Evolutionary conservation across 1,284 basidiomycete species (phyloP).

Genomic region (Moesziomyces parantarcticus): DNA sequence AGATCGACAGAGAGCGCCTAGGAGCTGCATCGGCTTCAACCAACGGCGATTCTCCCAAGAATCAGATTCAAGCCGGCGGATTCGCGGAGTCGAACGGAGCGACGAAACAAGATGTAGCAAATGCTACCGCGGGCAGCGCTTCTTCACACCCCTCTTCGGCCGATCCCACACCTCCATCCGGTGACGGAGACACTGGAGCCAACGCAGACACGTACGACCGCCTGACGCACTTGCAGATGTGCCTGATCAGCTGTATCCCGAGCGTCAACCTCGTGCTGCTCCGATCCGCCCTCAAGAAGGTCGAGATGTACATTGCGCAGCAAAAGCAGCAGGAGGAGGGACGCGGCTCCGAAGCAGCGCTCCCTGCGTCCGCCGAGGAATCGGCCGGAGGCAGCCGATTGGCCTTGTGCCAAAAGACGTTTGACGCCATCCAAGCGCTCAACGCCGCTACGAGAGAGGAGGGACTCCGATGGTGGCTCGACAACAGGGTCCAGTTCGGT

Average conservation of each 20-base stretch:
- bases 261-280: conserved; percentile 64
- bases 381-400: conserved; percentile 12
- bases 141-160: conserved; percentile 12
- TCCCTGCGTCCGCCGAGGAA: neutral
- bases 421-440: conserved; percentile 55
- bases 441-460: conserved; percentile 63
- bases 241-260: conserved; percentile 53
- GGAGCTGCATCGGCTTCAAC: neutral
- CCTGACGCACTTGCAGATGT: conserved; percentile 35
- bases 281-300: conserved; percentile 54
- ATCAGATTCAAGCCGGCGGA: conserved; percentile 14
- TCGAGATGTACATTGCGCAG: conserved; percentile 47
- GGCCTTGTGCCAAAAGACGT: conserved; percentile 53
- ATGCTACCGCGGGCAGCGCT: conserved; percentile 11
- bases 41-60: neutral
- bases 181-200: neutral
- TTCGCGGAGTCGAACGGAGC: conserved; percentile 15
- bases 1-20: conserved; percentile 37
- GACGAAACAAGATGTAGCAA: conserved; percentile 18
- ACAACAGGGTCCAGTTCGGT: conserved; percentile 52
- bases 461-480: conserved; percentile 65
- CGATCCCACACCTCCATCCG: neutral
- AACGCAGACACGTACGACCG: conserved; percentile 22
- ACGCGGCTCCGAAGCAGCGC: conserved; percentile 1
- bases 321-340: conserved; percentile 17